A percentile compares a stretch with the other conserved stretches of the same genome.
phyloP scores from a whole-genome alignment of 2,329 filamentous ascomycete genomes.

The Aspergillus sp. region DNA sequence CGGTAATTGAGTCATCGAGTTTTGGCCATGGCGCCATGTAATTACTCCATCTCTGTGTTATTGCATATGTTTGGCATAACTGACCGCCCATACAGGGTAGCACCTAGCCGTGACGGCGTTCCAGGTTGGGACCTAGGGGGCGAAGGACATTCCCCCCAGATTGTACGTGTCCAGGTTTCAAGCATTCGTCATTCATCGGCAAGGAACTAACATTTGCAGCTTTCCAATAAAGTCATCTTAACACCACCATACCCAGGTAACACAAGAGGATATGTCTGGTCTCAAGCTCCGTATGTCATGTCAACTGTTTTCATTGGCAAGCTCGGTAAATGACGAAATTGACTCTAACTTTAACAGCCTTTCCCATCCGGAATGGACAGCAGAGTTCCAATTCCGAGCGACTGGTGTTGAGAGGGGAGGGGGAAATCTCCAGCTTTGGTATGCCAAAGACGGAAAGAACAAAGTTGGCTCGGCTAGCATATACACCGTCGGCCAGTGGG shows the following conservation, averaged over 20 bases:
- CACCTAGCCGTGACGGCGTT: conserved; percentile 50
- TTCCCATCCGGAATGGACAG: conserved; percentile 69
- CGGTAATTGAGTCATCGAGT: conserved; percentile 70
- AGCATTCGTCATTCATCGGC: not conserved
- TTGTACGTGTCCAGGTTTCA: conserved; percentile 36
- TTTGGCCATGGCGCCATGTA: conserved; percentile 72
- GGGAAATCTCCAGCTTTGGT: conserved; percentile 94
- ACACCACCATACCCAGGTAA: conserved; percentile 87
- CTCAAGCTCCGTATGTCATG: conserved; percentile 55
- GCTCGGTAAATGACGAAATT: not conserved
- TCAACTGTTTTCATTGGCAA: not conserved
- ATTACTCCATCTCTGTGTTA: conserved; percentile 9
- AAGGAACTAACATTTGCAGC: conserved; percentile 35
- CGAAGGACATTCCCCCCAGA: conserved; percentile 56
- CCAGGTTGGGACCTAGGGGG: conserved; percentile 57
- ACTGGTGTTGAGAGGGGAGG: conserved; percentile 80
- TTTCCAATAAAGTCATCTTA: conserved; percentile 89
- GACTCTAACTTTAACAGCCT: conserved; percentile 30
- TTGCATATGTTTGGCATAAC: not conserved
- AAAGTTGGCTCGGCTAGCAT: conserved; percentile 71
- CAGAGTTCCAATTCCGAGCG: conserved; percentile 83
- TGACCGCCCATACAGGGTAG: conserved; percentile 54
- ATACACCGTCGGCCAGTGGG: conserved; percentile 81
- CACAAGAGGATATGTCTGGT: conserved; percentile 80
- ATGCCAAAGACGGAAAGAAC: conserved; percentile 67